Evolutionary conservation across 139 green algal species (phyloP), one percentile per base, ranked within the genome.

Genomic region (Chlamydomonas sp.): DNA sequence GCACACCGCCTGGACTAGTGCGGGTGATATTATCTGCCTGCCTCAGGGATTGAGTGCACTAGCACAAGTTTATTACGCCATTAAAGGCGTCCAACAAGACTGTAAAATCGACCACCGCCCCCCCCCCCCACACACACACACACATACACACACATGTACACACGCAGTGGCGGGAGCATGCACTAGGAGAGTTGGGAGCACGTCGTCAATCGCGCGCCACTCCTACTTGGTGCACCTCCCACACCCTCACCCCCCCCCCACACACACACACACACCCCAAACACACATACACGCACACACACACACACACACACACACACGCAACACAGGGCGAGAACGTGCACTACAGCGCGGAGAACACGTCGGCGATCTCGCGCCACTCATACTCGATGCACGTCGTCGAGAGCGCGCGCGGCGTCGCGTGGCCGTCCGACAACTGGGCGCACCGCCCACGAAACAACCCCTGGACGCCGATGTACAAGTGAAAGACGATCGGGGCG

Each of bases 351-450:
- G 48, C 24, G n/a, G 60, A 76, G 33, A 70, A 76, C 60, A 65
- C 34, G 48, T 60, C 48, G 1, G 26, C 70, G 20, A 37, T 64
- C 49, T 89, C 77, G 2, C 80, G 90, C 3, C 87, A 95, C 74
- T 89, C 87, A 26, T 96, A 91, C 81, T 85, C 79, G 20, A 74
- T 96, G 69, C 91, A 97, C 64, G 48, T 92, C 5, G 84, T 96
- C 2, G 91, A 96, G 58, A 73, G 82, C 8, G 77, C 64, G 0
- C 28, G 48, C 1, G 83, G 69, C 24, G 36, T 58, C n/a, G 33
- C 13, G 0, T 97, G 86, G 84, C 33, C 73, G 10, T 20, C 67
- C 1, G 77, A 88, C 38, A 97, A 97, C 77, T 97, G 91, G 91
- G 69, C 90, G 39, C 87, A 94, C 50, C 70, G 90, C 1, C 6